Conservation (phyloP, 768 basidiomycete species). For the Multifurca ochricompacta region DNA sequence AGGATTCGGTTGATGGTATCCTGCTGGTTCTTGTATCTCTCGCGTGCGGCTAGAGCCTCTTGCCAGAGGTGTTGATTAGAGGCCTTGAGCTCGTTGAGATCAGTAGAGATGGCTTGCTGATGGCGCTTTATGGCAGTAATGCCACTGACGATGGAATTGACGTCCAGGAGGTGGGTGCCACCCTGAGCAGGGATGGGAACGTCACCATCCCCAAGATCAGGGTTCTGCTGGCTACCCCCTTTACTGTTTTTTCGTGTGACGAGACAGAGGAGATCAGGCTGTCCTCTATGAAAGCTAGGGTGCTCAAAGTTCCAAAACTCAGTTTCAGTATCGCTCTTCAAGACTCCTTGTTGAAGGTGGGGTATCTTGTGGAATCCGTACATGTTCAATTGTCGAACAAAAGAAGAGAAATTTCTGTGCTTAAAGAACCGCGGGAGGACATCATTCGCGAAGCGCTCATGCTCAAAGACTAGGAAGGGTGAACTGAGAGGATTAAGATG, state of each 20-base stretch:
- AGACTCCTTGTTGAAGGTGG: slow-evolving; percentile 89
- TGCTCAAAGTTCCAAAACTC: slow-evolving; percentile 93
- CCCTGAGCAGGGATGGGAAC: slow-evolving; percentile 24
- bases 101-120: slow-evolving; percentile 84
- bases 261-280: slow-evolving; percentile 78
- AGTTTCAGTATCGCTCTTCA: slow-evolving; percentile 71
- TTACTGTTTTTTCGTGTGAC: slow-evolving; percentile 73
- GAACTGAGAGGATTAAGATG: not conserved
- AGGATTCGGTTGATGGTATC: slow-evolving; percentile 95
- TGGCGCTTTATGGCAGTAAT: slow-evolving; percentile 85
- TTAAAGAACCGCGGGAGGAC: slow-evolving; percentile 95
- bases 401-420: slow-evolving; percentile 89
- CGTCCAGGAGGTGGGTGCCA: slow-evolving; percentile 56
- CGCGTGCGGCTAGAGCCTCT: slow-evolving; percentile 71
- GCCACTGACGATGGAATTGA: slow-evolving; percentile 71
- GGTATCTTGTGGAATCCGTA: slow-evolving; percentile 95
- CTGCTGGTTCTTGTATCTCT: slow-evolving; percentile 84
- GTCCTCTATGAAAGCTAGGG: slow-evolving; percentile 79
- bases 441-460: slow-evolving; percentile 83
- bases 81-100: slow-evolving; percentile 80
- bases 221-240: slow-evolving; percentile 11
- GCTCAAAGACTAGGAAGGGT: slow-evolving; percentile 69
- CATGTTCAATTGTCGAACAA: slow-evolving; percentile 93
- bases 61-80: slow-evolving; percentile 91
- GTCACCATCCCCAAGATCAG: slow-evolving; percentile 12